These are phyloP conservation scores for Rubroshorea leprosula DNA, from an alignment of 345 rosid genomes.

Conservation along the genomic window DNA sequence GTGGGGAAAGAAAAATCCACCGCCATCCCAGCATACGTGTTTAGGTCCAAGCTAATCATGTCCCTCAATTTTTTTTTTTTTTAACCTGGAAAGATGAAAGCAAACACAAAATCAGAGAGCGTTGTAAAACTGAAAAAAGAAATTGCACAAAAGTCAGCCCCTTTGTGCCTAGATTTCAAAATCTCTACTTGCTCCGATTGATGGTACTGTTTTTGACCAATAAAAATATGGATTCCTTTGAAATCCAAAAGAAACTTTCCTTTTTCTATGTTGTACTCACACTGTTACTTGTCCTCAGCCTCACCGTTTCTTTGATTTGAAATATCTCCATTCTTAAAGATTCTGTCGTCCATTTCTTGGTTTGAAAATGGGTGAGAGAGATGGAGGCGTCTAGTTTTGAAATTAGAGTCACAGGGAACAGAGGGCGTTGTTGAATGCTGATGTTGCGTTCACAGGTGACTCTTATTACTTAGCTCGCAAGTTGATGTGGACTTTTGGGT, in stretches of 20 bases:
- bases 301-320: conserved; percentile 29
- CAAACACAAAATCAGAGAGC: conserved; percentile 37
- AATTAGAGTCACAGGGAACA: conserved; percentile 12
- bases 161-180: conserved; percentile 27
- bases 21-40: conserved; percentile 9
- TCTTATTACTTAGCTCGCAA: conserved; percentile 26
- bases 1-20: conserved; percentile 4
- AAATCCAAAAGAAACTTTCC: conserved; percentile 28
- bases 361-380: conserved; percentile 3
- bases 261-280: conserved; percentile 20
- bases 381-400: conserved; percentile 21
- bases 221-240: conserved; percentile 24
- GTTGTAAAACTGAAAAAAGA: neutral
- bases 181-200: conserved; percentile 19
- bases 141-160: conserved; percentile 43
- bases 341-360: conserved; percentile 16
- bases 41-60: conserved; percentile 12
- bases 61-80: conserved; percentile 18
- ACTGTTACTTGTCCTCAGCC: conserved; percentile 6
- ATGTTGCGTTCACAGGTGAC: conserved; percentile 25
- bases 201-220: conserved; percentile 16
- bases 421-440: conserved; percentile 5
- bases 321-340: conserved; percentile 25
- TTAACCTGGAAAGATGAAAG: conserved; percentile 24
- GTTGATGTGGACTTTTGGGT: conserved; percentile 17